A percentile compares a stretch with the other conserved stretches of the same genome.
Evolutionary conservation across 768 basidiomycete genomes (phyloP).

Genomic region (Hericium alpestre): DNA sequence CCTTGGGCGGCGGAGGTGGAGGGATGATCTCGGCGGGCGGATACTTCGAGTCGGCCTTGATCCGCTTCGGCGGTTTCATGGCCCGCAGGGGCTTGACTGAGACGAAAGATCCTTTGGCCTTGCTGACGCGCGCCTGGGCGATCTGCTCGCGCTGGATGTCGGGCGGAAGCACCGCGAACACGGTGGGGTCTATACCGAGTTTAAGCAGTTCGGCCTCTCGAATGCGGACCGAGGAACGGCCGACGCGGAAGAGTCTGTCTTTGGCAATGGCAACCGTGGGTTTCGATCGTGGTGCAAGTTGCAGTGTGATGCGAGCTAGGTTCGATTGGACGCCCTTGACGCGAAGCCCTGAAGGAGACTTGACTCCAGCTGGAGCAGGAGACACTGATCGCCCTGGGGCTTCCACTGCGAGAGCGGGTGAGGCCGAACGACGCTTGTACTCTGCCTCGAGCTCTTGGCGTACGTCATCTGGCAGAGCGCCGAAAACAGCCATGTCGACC

Average conservation of each 20-base stretch:
- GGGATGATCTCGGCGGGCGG: conserved; percentile 27
- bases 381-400: conserved; percentile 3
- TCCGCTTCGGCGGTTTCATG: conserved; percentile 46
- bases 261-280: conserved; percentile 28
- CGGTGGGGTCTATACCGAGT: conserved; percentile 64
- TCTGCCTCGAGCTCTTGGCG: conserved; percentile 58
- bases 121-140: conserved; percentile 42
- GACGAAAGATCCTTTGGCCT: conserved; percentile 12
- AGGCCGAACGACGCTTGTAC: conserved; percentile 50
- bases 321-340: conserved; percentile 26
- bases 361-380: neutral
- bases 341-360: neutral
- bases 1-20: conserved; percentile 44
- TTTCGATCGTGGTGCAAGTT: conserved; percentile 48
- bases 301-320: conserved; percentile 49
- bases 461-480: conserved; percentile 60
- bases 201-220: conserved; percentile 46
- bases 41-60: conserved; percentile 18
- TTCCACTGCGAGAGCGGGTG: conserved; percentile 24
- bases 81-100: conserved; percentile 5
- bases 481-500: conserved; percentile 59
- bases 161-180: conserved; percentile 54
- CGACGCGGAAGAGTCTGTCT: conserved; percentile 27
- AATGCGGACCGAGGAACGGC: conserved; percentile 30
- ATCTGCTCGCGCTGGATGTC: conserved; percentile 70